Evolutionary conservation across 2,329 filamentous ascomycete species (phyloP).

Genomic region (Ophiocordyceps camponoti-leonardi): DNA sequence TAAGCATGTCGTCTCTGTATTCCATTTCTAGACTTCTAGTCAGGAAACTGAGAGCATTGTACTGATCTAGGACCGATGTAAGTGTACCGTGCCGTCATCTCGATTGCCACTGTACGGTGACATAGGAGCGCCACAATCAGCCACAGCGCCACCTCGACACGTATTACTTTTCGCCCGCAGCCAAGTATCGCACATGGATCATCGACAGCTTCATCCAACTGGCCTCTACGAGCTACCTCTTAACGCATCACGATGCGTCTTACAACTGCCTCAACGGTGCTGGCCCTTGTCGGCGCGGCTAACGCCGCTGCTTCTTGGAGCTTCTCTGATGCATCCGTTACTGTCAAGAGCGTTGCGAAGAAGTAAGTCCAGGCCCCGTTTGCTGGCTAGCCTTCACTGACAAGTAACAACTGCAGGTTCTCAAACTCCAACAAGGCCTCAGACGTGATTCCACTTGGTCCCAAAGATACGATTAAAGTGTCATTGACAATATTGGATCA

Average conservation of each 20-base stretch:
- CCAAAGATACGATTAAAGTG: slow-evolving; percentile 63
- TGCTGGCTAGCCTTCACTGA: background rate
- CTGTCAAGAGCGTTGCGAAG: slow-evolving; percentile 42
- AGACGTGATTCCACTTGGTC: slow-evolving; percentile 46
- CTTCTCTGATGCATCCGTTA: slow-evolving; percentile 56
- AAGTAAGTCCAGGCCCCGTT: slow-evolving; percentile 30
- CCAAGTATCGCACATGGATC: background rate
- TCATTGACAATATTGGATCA: slow-evolving; percentile 66
- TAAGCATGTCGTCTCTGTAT: too few species aligned
- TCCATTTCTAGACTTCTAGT: too few species aligned
- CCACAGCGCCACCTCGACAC: too few species aligned
- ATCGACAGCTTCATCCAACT: slow-evolving; percentile 5
- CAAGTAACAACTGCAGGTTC: slow-evolving; percentile 37
- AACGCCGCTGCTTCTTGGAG: slow-evolving; percentile 46
- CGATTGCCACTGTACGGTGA: too few species aligned
- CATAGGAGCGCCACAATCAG: too few species aligned
- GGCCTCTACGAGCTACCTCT: slow-evolving; percentile 3
- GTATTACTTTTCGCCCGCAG: too few species aligned
- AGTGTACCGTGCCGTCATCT: too few species aligned
- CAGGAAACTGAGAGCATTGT: too few species aligned
- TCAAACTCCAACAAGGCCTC: slow-evolving; percentile 40
- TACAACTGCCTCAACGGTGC: slow-evolving; percentile 18
- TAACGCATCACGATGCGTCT: slow-evolving; percentile 18
- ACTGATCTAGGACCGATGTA: too few species aligned
- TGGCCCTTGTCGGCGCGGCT: slow-evolving; percentile 31